Evolutionary conservation across 768 basidiomycete species (phyloP).

Genomic region (Erythrobasidium yunnanense): DNA sequence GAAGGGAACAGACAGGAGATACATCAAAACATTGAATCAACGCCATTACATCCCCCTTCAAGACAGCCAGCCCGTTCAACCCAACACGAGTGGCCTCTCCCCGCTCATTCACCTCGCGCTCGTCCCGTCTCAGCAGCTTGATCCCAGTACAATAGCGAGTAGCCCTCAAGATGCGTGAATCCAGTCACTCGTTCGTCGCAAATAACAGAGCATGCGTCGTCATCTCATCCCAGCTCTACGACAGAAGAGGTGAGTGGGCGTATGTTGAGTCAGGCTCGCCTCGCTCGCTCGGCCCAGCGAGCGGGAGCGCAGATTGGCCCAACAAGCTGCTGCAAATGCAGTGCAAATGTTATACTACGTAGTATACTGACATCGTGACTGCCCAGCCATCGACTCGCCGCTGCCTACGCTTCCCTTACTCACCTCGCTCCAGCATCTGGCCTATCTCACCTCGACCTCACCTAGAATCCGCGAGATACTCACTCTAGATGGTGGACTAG

Average conservation of each 20-base stretch:
- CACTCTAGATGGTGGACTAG: conserved; percentile 93
- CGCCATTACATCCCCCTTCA: no score
- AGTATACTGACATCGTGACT: neutral
- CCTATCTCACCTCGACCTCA: conserved; percentile 91
- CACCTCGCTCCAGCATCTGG: conserved; percentile 90
- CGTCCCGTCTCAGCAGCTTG: neutral
- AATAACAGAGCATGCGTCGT: conserved; percentile 92
- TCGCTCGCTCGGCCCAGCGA: no score
- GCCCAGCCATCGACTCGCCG: conserved; percentile 41
- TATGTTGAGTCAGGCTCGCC: neutral
- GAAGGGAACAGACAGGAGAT: no score
- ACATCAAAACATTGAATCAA: no score
- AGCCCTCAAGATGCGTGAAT: conserved; percentile 66
- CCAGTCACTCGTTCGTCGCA: conserved; percentile 85
- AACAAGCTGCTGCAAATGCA: neutral
- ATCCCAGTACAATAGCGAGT: neutral
- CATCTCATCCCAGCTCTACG: conserved; percentile 87
- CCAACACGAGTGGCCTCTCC: neutral
- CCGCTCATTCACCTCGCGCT: neutral
- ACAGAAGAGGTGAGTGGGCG: conserved; percentile 64
- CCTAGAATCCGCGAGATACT: conserved; percentile 97
- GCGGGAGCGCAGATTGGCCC: no score
- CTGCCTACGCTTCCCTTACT: conserved; percentile 57
- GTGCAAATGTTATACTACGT: neutral
- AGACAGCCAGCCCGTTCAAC: no score